Conservation (phyloP, 768 basidiomycete genomes). For the Mrakia blollopis region DNA sequence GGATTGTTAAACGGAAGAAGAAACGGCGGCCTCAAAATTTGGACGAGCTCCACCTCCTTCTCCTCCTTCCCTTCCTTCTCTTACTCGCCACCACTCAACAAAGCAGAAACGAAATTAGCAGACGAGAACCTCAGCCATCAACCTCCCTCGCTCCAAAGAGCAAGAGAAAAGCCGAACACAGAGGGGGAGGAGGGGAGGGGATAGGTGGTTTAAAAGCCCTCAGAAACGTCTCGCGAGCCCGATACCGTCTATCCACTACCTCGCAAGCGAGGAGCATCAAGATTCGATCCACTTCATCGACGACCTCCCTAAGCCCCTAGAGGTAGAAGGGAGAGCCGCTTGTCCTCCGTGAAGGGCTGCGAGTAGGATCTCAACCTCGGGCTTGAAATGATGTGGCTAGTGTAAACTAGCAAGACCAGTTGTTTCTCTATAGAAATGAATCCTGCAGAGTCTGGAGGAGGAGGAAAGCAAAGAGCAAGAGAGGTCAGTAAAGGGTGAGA, state of each 20-base stretch:
- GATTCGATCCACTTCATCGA: slow-evolving; percentile 32
- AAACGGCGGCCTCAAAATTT: background rate
- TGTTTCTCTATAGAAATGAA: slow-evolving; percentile 33
- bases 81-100: background rate
- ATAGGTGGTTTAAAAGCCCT: slow-evolving; percentile 13
- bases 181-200: background rate
- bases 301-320: background rate
- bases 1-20: too few species aligned
- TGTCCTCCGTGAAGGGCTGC: slow-evolving; percentile 32
- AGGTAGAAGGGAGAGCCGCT: slow-evolving; percentile 6
- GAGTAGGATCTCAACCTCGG: slow-evolving; percentile 25
- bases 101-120: background rate
- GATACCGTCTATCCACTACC: slow-evolving; percentile 22
- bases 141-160: background rate
- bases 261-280: slow-evolving; percentile 28
- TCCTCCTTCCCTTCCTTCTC: background rate
- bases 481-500: slow-evolving; percentile 1
- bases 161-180: background rate
- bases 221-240: slow-evolving; percentile 22
- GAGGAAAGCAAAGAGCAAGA: background rate
- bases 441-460: background rate
- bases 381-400: slow-evolving; percentile 29
- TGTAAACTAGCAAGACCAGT: slow-evolving; percentile 32
- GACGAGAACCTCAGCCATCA: background rate
- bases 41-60: background rate